These are phyloP conservation scores for Casuarina cunninghamiana DNA, from an alignment of 306 rosid genomes.

Conservation along the genomic window DNA sequence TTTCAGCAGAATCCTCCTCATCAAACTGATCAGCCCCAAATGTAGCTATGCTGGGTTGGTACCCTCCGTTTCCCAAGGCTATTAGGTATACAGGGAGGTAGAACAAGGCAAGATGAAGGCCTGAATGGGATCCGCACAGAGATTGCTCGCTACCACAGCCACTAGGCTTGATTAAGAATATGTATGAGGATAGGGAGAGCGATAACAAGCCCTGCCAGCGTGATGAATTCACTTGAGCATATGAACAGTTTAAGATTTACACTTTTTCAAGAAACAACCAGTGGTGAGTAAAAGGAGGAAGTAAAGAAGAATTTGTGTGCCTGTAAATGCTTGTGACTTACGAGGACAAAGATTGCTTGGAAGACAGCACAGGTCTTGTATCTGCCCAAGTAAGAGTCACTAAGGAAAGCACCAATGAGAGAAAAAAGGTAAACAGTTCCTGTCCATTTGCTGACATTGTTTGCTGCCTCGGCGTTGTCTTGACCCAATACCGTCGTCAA, in stretches of 20 bases:
- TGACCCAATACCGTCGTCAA: slow-evolving; percentile 70
- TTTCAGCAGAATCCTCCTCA: slow-evolving; percentile 58
- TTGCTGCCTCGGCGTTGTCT: slow-evolving; percentile 80
- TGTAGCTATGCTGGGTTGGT: slow-evolving; percentile 79
- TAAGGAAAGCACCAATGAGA: slow-evolving; percentile 81
- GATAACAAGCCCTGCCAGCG: slow-evolving; percentile 56
- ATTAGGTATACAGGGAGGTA: slow-evolving; percentile 60
- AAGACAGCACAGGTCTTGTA: slow-evolving; percentile 68
- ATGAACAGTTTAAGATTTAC: background rate
- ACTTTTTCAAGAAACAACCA: too few relatives aligned
- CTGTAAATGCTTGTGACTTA: slow-evolving; percentile 30
- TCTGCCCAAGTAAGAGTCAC: slow-evolving; percentile 84
- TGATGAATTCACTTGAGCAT: background rate
- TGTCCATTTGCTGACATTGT: slow-evolving; percentile 80
- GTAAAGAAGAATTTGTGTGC: too few relatives aligned
- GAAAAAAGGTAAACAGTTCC: slow-evolving; percentile 80
- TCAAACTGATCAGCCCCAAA: slow-evolving; percentile 92
- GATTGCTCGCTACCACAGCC: slow-evolving; percentile 64
- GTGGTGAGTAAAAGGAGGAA: too few relatives aligned
- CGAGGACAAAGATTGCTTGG: slow-evolving; percentile 62
- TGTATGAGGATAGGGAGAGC: slow-evolving; percentile 55
- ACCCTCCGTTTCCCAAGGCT: slow-evolving; percentile 86
- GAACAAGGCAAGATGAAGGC: slow-evolving; percentile 38
- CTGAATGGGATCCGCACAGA: slow-evolving; percentile 51
- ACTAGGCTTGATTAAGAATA: slow-evolving; percentile 56